phyloP scores from a whole-genome alignment of 139 green algal species.

The Zygnema cylindricum region DNA sequence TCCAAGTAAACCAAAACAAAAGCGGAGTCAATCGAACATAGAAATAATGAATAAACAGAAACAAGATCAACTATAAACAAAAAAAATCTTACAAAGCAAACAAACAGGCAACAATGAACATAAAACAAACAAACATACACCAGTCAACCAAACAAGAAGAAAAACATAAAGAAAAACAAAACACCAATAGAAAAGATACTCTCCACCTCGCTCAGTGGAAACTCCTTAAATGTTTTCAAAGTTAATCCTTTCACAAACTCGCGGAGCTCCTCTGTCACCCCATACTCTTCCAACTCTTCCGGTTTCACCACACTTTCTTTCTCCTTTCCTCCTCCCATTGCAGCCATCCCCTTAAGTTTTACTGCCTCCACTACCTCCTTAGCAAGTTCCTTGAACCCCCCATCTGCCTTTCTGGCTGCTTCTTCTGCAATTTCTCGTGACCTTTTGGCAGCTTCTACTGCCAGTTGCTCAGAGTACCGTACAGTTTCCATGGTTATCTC shows the following conservation, averaged over 20 bases:
- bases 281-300: slow-evolving; percentile 30
- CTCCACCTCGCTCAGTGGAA: slow-evolving; percentile 18
- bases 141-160: neutral
- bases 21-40: neutral
- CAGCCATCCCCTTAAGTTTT: neutral
- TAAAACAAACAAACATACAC: neutral
- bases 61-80: neutral
- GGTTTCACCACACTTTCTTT: neutral
- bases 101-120: neutral
- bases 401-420: slow-evolving; percentile 23
- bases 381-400: slow-evolving; percentile 4
- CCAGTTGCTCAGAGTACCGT: neutral
- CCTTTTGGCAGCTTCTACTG: slow-evolving; percentile 14
- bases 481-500: slow-evolving; percentile 8
- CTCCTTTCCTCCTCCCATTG: neutral
- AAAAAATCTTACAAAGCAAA: neutral
- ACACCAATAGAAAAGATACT: neutral
- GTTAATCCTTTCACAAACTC: slow-evolving; percentile 32
- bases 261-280: slow-evolving; percentile 24
- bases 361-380: neutral
- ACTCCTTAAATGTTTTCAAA: slow-evolving; percentile 49
- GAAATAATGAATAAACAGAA: slow-evolving; percentile 19
- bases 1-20: neutral
- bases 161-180: too few species aligned
- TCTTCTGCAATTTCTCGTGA: slow-evolving; percentile 25